Evolutionary conservation across 805 yeast genomes (phyloP).

Genomic region (Debaryomyces tyrocola): DNA sequence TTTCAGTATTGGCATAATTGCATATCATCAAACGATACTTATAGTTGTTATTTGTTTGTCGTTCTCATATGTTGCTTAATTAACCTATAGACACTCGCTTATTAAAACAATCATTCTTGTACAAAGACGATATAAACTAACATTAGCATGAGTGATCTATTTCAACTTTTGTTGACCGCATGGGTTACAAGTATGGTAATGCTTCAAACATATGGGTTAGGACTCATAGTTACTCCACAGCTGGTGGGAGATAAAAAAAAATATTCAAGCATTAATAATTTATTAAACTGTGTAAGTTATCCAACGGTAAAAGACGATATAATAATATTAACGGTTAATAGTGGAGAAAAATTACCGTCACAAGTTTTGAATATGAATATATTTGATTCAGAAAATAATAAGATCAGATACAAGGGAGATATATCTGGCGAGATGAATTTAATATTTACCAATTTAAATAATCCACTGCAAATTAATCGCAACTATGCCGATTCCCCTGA

Average conservation of each 20-base stretch:
- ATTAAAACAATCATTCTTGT: too few species aligned
- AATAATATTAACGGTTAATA: conserved; percentile 28
- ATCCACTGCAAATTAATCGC: conserved; percentile 12
- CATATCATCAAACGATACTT: too few species aligned
- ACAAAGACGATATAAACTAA: too few species aligned
- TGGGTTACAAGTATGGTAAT: background rate
- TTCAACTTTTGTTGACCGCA: too few species aligned
- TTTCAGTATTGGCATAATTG: too few species aligned
- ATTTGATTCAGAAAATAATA: conserved; percentile 37
- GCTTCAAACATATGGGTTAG: conserved; percentile 23
- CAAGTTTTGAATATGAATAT: conserved; percentile 36
- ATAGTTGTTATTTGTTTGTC: too few species aligned
- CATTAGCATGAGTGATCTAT: too few species aligned
- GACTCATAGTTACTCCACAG: conserved; percentile 35
- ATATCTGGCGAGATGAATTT: conserved; percentile 28
- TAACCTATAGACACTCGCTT: too few species aligned
- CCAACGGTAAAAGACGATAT: conserved; percentile 37
- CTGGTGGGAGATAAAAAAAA: conserved; percentile 27
- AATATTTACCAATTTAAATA: conserved; percentile 38
- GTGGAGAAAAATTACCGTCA: conserved; percentile 31
- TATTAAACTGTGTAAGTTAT: conserved; percentile 37
- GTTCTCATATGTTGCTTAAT: too few species aligned
- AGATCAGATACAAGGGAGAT: conserved; percentile 31
- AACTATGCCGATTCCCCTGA: conserved; percentile 6
- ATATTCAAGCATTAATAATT: conserved; percentile 28